Evolutionary conservation across 345 rosid species (phyloP), one percentile per base, ranked within the genome.

Genomic region (Populus tremula): DNA sequence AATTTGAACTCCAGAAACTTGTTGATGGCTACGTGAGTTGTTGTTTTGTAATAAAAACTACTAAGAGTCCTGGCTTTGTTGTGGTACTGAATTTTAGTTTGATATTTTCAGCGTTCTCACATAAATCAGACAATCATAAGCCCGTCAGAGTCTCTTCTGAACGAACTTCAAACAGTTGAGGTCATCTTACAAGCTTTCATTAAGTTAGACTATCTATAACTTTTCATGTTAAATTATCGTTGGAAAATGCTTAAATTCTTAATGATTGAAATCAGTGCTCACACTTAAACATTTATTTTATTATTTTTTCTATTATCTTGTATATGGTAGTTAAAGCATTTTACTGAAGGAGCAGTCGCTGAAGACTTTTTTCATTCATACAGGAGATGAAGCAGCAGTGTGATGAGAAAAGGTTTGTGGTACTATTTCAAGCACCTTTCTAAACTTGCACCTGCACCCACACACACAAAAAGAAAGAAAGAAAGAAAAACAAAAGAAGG

Each of bases 301-400:
- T 59, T 76, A 21, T 61, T 45, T 13, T 53, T 13, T 47, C 66
- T 50, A 66, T 33, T 36, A 47, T 39, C 38, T n/a, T 65, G 23
- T 64, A 21, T 16, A 71, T 65, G 64, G 11, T 56, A 31, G 33
- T 47, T 68, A 31, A 27, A 64, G 53, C 67, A 50, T 70, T 75
- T 75, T 49, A 45, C 63, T 71, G 10, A 67, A 73, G 72, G 47
- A 27, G 61, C 70, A 5, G 53, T 78, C 8, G 31, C 50, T 33
- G 64, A 65, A 49, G 53, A 38, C 74, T 67, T 81, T 47, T 69
- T 77, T 66, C 47, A 9, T 45, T 69, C 68, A 61, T 85, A 76
- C 91, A 96, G 99, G 99, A 94, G 80, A 96, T 96, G 99, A 96
- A 96, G 87, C 90, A 85, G 59, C 97, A 90, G 76, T 96, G 99